phyloP scores from a whole-genome alignment of 371 early-diverging fungal species.

The Synchytrium microbalum region DNA sequence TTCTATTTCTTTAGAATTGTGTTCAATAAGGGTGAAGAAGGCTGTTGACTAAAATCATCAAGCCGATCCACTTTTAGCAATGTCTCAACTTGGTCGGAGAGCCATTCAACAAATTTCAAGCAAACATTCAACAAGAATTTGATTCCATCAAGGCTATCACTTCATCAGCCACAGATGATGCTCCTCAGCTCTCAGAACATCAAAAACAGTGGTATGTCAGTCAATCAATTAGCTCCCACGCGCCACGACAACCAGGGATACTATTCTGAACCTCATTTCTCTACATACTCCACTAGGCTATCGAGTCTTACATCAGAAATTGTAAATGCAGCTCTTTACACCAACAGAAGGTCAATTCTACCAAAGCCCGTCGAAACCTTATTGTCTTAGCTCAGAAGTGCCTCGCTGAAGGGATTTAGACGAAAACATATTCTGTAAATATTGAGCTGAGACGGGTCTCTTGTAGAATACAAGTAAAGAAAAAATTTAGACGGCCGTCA shows the following conservation, averaged over 20 bases:
- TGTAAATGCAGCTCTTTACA: neutral
- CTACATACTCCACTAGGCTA: too few species aligned
- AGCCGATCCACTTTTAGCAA: slow-evolving; percentile 3
- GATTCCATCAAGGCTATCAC: slow-evolving; percentile 7
- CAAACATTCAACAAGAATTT: slow-evolving; percentile 7
- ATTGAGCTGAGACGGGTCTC: too few species aligned
- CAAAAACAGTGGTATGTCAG: slow-evolving; percentile 8
- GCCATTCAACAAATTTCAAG: slow-evolving; percentile 1
- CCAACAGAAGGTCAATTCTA: neutral
- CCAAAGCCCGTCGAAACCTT: neutral
- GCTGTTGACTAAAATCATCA: neutral
- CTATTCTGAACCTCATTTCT: too few species aligned
- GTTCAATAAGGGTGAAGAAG: neutral
- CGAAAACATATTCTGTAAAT: too few species aligned
- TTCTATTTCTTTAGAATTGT: slow-evolving; percentile 5
- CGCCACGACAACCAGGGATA: too few species aligned
- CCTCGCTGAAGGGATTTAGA: too few species aligned
- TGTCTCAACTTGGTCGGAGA: neutral
- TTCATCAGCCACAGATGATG: neutral
- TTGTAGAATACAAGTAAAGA: too few species aligned
- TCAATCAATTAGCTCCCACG: too few species aligned
- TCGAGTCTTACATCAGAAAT: neutral
- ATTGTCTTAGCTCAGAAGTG: too few species aligned
- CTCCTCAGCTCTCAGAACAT: slow-evolving; percentile 3
- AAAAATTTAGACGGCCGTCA: too few species aligned